Evolutionary conservation across 2,329 filamentous ascomycete genomes (phyloP).

Genomic region (Fusarium sp.): DNA sequence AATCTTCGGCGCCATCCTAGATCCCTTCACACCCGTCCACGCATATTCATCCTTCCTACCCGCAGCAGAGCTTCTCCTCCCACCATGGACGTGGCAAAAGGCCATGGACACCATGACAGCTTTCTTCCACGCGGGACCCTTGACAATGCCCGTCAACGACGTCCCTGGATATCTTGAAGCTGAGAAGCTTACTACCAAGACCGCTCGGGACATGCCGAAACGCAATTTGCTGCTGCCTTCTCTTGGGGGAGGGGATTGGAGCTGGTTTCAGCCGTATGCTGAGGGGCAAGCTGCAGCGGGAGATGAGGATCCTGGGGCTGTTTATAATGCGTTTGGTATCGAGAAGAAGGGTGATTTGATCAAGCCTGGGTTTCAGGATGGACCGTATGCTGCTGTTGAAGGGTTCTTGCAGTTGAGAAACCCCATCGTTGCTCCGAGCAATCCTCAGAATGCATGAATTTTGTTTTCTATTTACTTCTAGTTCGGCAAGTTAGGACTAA

Average conservation of each 20-base stretch:
- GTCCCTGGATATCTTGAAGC: constrained; percentile 16
- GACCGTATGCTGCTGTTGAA: constrained; percentile 25
- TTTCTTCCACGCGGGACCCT: constrained; percentile 57
- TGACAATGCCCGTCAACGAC: constrained; percentile 44
- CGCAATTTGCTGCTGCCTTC: constrained; percentile 35
- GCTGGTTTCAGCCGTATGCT: constrained; percentile 52
- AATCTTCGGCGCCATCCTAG: constrained; percentile 51
- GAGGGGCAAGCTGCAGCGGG: background rate
- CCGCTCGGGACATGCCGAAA: background rate
- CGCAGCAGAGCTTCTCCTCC: constrained; percentile 45
- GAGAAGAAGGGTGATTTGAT: constrained; percentile 1
- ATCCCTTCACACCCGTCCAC: constrained; percentile 56
- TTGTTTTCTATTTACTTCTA: background rate
- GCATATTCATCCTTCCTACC: constrained; percentile 54
- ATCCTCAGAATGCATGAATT: background rate
- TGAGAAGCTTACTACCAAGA: background rate
- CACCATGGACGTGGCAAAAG: constrained; percentile 54
- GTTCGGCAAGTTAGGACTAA: no score
- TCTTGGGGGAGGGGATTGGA: constrained; percentile 46
- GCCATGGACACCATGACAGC: constrained; percentile 56
- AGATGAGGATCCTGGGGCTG: background rate
- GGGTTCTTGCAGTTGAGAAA: constrained; percentile 25
- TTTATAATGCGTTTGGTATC: constrained; percentile 1
- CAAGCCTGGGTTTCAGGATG: background rate
- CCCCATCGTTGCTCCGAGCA: background rate